These are phyloP conservation scores for Chlamydomonas eustigma DNA, from an alignment of 139 green algal species.

Conservation along the genomic window DNA sequence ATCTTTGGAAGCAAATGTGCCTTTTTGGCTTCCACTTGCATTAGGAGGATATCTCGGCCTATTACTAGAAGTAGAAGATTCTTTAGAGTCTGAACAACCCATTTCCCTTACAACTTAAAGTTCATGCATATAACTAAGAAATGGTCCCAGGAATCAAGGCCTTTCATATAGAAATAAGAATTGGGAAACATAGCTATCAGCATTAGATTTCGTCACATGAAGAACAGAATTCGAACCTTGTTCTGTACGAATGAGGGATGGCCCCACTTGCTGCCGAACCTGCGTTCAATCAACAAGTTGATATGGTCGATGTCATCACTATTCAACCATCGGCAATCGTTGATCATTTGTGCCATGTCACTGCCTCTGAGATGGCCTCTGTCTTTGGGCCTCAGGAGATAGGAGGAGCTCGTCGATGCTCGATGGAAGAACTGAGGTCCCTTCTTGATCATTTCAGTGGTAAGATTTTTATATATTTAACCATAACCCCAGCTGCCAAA, in stretches of 20 bases:
- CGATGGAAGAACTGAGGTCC: not conserved
- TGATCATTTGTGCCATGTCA: not conserved
- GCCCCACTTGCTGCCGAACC: too few relatives aligned
- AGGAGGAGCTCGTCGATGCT: not conserved
- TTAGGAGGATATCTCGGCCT: not conserved
- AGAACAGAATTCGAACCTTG: too few relatives aligned
- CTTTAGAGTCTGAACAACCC: not conserved
- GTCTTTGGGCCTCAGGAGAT: not conserved
- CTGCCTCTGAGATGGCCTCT: not conserved
- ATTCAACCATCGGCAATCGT: not conserved
- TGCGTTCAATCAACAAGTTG: too few relatives aligned
- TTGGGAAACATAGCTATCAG: too few relatives aligned
- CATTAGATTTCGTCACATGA: too few relatives aligned
- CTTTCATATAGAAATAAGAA: too few relatives aligned
- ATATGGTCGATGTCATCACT: not conserved
- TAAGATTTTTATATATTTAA: too few relatives aligned
- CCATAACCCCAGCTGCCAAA: too few relatives aligned
- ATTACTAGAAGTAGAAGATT: not conserved
- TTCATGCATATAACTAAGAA: too few relatives aligned
- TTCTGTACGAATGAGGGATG: too few relatives aligned
- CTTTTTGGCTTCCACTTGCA: not conserved
- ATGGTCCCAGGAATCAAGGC: too few relatives aligned
- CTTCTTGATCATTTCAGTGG: not conserved
- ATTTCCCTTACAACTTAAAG: too few relatives aligned
- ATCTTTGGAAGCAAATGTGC: not conserved